phyloP scores from a whole-genome alignment of 2,329 filamentous ascomycete genomes.

The Colletotrichum simmondsii region DNA sequence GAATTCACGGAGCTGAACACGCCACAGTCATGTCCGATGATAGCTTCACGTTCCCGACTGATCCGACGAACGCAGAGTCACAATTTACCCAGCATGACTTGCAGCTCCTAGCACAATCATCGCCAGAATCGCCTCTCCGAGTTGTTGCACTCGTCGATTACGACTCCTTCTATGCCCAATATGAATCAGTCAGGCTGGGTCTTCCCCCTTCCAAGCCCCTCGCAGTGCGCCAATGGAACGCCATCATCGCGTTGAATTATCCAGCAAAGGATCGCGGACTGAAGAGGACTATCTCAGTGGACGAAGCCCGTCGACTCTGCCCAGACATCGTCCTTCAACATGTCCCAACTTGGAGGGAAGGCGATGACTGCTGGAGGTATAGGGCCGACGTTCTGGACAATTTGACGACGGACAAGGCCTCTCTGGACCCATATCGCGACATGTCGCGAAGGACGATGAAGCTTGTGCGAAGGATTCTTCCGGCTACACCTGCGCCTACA shows the following conservation, averaged over 20 bases:
- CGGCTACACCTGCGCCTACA: slow-evolving; percentile 86
- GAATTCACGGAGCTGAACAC: background rate
- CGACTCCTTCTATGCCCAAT: slow-evolving; percentile 96
- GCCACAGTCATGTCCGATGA: background rate
- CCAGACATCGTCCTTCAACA: slow-evolving; percentile 77
- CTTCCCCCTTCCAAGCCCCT: background rate
- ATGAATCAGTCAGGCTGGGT: slow-evolving; percentile 78
- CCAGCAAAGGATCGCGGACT: background rate
- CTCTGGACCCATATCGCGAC: background rate
- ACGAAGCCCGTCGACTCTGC: background rate
- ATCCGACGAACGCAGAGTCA: background rate
- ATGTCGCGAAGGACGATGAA: background rate
- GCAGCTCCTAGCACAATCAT: background rate
- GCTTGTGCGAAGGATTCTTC: background rate
- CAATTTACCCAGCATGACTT: background rate
- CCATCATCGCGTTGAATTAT: slow-evolving; percentile 22
- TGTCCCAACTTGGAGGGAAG: slow-evolving; percentile 59
- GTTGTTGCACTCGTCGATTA: slow-evolving; percentile 90
- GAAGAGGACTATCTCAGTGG: background rate
- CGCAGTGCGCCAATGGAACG: slow-evolving; percentile 19
- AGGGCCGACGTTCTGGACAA: slow-evolving; percentile 5
- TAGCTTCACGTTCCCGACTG: background rate
- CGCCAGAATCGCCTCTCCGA: background rate
- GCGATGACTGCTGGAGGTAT: slow-evolving; percentile 7
- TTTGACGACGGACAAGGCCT: slow-evolving; percentile 11